Evolutionary conservation across 345 rosid species (phyloP).

Genomic region (Durio zibethinus): DNA sequence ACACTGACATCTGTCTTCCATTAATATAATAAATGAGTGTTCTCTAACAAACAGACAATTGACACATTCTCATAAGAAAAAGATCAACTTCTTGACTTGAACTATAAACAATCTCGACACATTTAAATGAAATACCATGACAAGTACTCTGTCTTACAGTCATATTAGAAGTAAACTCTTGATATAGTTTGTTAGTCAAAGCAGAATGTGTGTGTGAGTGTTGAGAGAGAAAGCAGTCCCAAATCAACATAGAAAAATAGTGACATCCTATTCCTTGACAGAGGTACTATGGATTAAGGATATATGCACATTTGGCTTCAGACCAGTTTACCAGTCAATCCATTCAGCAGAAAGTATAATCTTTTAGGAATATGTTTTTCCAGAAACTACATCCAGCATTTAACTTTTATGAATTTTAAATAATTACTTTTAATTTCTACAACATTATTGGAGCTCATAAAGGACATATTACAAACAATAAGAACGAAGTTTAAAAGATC

Average conservation of each 20-base stretch:
- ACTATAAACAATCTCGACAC: background rate
- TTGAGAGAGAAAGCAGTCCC: background rate
- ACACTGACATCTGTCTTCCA: slow-evolving; percentile 2
- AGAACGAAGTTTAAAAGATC: slow-evolving; percentile 1
- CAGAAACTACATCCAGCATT: background rate
- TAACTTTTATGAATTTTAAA: background rate
- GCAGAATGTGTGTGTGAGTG: background rate
- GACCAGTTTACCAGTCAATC: background rate
- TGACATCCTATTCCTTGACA: background rate
- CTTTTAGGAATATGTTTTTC: background rate
- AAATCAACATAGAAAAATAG: background rate
- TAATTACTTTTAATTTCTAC: slow-evolving; percentile 2
- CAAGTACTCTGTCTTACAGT: background rate
- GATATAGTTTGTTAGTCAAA: background rate
- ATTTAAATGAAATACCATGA: background rate
- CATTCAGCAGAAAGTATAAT: slow-evolving; percentile 7
- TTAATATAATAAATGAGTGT: background rate
- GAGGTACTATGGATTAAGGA: background rate
- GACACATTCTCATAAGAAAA: background rate
- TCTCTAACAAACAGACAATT: background rate
- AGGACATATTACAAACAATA: slow-evolving; percentile 10
- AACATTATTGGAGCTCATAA: slow-evolving; percentile 10
- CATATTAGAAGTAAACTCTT: background rate
- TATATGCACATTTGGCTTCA: background rate
- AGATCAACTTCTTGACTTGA: background rate